Base-by-base conservation (phyloP, 495 filamentous ascomycete species). In the Penicillium paradoxum region DNA sequence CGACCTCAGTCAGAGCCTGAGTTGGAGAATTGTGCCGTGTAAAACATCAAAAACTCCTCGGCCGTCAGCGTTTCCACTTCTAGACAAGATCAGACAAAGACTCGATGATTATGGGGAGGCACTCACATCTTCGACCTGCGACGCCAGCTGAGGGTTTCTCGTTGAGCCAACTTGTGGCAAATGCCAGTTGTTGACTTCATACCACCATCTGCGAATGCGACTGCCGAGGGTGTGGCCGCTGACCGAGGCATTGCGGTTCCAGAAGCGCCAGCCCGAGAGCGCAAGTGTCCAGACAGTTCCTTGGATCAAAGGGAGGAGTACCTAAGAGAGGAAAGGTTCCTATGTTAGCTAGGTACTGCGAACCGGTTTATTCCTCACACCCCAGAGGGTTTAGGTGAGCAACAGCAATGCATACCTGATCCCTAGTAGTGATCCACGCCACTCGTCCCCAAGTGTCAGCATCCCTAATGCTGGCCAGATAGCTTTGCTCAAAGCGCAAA, bases 401-500 rank as follows among this genome's bases (percentile, higher is more conserved):
- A 10, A 13, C 15, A 22, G 24, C 9, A 37, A n/a, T 33, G 54
- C 66, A 6, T 67, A 95, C 87, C 81, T 97, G 92, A 69, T 97
- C 93, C 60, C 89, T 71, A 42, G 86, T 64, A 17, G 93, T 97
- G 55, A 97, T 92, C 79, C 82, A 89, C 21, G 78, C 79, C 32
- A 98, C 79, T 55, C 80, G 81, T 69, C 85, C 83, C 83, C 81
- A 89, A 22, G 81, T 84, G 51, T 93, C 79, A 18, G 89, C 89
- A 44, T 79, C 75, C 57, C 82, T 80, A 49, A 98, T 83, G 66
- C 89, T 91, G 42, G 85, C 85, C 36, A 98, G 76, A 64, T 97
- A 97, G 72, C 90, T 95, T 79, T 98, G 93, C 75, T 98, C 93
- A 69, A 97, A 97, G 45, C 93, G 79, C 57, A 98, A 72, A 70